Percentiles rank a stretch among this genome's conserved stretches.
These are phyloP conservation scores for Solanum hybrid DNA, from an alignment of 305 asterid genomes.

Conservation along the genomic window DNA sequence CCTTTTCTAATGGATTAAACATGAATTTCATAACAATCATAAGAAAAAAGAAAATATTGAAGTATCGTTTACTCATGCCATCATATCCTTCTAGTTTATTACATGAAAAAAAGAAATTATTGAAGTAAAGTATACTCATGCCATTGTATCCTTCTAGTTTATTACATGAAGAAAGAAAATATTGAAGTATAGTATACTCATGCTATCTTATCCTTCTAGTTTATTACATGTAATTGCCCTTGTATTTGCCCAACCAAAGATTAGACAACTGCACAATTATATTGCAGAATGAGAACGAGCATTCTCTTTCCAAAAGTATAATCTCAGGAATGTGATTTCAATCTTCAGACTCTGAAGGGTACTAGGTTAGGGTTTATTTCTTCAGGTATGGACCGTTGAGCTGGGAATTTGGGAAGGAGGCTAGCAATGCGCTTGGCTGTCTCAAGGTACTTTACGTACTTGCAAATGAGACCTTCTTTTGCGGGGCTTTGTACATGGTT, in stretches of 20 bases:
- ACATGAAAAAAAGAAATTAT: background rate
- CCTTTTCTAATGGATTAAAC: background rate
- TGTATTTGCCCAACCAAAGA: background rate
- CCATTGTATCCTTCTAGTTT: background rate
- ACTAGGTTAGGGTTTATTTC: constrained; percentile 34
- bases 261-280: background rate
- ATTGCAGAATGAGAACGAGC: background rate
- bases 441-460: constrained; percentile 30
- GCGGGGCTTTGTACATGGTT: background rate
- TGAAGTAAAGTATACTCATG: background rate
- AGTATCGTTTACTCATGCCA: background rate
- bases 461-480: background rate
- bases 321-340: background rate
- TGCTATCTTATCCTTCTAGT: background rate
- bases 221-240: background rate
- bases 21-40: background rate
- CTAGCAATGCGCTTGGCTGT: constrained; percentile 34
- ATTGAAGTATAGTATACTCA: background rate
- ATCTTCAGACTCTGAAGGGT: constrained; percentile 24
- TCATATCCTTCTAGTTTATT: background rate
- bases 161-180: background rate
- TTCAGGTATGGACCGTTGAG: constrained; percentile 28
- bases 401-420: constrained; percentile 37
- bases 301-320: background rate
- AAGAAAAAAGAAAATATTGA: background rate